Base-by-base conservation (phyloP, 2,329 filamentous ascomycete genomes). In the Botryotinia narcissicola region DNA sequence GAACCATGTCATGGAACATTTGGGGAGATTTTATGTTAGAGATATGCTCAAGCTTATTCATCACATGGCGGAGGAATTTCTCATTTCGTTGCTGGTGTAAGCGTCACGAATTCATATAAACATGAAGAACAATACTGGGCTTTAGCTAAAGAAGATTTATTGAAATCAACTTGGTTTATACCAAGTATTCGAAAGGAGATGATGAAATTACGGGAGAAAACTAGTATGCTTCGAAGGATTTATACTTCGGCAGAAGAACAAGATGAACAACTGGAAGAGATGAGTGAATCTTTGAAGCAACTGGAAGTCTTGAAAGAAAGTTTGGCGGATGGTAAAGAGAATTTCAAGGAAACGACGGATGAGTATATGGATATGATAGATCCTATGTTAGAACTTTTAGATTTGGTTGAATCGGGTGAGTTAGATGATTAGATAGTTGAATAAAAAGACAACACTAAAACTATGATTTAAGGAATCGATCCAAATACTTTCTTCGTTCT, bases 11-110 rank as follows among this genome's bases (percentile, higher is more conserved):
- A 66, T 48, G 63, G 37, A n/a, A 46, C 29, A 46, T 66, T 51
- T 66, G 63, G 63, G 9, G 63, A 66, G 25, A 66, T 66, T 46
- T 44, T 66, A 29, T 66, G 63, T 22, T 44, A 42, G 7, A 66
- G 63, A 32, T 51, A 46, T 66, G 63, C 63, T 46, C 63, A 66
- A 46, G 63, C 63, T 20, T 66, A 66, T 32, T 29, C 20, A 29
- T 32, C 37, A 29, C 63, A 66, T 32, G 63, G 63, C 20, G 63
- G 63, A 46, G 63, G 63, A 48, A 51, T 66, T 66, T 48, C 63
- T 25, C 40, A 66, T 48, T 29, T 3, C 6, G 63, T 29, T 29
- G 63, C 42, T 20, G 42, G 63, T n/a, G n/a, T 40, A 22, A 46
- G 63, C 22, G 42, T 51, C 35, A 12, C 44, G 12, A 51, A 44